Evolutionary conservation across 306 rosid species (phyloP).

Genomic region (Prunus mume): DNA sequence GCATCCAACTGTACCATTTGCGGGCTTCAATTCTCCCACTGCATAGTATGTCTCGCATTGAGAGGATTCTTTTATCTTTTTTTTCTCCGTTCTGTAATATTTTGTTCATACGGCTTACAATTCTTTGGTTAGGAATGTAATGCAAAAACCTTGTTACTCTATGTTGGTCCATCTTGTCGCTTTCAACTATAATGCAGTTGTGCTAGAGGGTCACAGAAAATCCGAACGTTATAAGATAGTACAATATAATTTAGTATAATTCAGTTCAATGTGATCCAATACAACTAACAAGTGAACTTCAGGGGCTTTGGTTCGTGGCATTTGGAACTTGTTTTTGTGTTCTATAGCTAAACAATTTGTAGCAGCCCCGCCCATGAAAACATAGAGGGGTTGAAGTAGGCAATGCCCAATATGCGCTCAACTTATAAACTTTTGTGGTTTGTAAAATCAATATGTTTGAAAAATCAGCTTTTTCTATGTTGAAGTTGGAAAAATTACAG

Average conservation of each 20-base stretch:
- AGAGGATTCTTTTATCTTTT: neutral
- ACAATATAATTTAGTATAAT: no score
- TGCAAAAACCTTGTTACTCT: neutral
- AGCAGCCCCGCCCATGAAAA: no score
- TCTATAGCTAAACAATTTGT: no score
- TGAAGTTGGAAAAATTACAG: constrained; percentile 42
- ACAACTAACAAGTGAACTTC: neutral
- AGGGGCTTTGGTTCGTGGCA: neutral
- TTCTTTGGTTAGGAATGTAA: neutral
- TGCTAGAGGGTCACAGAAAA: neutral
- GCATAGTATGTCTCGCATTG: neutral
- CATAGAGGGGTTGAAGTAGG: no score
- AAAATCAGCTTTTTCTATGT: constrained; percentile 31
- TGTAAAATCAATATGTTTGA: neutral
- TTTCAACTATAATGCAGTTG: no score
- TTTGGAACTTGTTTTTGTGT: no score
- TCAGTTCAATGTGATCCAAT: neutral
- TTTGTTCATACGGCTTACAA: neutral
- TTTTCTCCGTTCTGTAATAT: neutral
- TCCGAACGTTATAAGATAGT: neutral
- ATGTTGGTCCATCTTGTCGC: neutral
- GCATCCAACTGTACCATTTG: neutral
- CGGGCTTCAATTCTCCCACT: neutral
- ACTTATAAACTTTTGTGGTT: neutral
- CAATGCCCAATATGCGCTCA: neutral